Conservation (phyloP, 352 stramenopile genomes). For the Phytophthora lateralis region DNA sequence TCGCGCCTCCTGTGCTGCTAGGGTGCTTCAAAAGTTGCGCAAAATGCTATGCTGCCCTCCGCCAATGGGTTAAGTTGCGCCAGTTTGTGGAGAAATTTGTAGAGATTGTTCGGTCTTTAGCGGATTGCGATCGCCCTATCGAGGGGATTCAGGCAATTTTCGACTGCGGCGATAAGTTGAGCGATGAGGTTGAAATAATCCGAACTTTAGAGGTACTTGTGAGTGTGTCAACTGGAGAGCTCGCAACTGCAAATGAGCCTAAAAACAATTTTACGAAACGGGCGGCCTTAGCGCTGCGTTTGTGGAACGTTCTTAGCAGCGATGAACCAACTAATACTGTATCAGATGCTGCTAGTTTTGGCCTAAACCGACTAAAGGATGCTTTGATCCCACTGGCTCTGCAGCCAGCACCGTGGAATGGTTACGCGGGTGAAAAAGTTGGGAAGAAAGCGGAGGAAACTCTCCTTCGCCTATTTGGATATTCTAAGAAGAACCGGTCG, state of each 20-base stretch:
- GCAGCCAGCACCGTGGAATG: conserved; percentile 36
- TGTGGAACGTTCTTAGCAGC: conserved; percentile 33
- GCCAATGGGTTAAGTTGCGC: conserved; percentile 49
- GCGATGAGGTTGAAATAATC: conserved; percentile 40
- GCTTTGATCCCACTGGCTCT: conserved; percentile 37
- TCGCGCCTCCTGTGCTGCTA: conserved; percentile 43
- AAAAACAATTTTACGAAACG: conserved; percentile 2
- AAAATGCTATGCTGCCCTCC: conserved; percentile 49
- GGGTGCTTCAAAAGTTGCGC: conserved; percentile 58
- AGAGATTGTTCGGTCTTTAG: conserved; percentile 28
- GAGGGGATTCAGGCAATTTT: conserved; percentile 38
- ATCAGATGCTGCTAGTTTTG: conserved; percentile 1
- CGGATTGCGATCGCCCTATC: conserved; percentile 22
- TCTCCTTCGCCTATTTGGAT: conserved; percentile 26
- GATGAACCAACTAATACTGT: conserved; percentile 6
- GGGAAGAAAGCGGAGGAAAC: conserved; percentile 42
- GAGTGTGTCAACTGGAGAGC: not conserved
- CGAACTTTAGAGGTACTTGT: conserved; percentile 25
- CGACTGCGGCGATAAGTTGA: conserved; percentile 44
- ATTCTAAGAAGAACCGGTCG: not conserved
- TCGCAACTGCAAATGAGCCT: conserved; percentile 1
- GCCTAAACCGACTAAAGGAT: conserved; percentile 15
- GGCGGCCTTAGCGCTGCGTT: conserved; percentile 23
- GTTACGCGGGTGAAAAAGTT: conserved; percentile 43
- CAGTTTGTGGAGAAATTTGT: conserved; percentile 38